A percentile compares a stretch with the other conserved stretches of the same genome.
Conservation (phyloP, 768 basidiomycete genomes). For the Dictyophora rubrovolvata region DNA sequence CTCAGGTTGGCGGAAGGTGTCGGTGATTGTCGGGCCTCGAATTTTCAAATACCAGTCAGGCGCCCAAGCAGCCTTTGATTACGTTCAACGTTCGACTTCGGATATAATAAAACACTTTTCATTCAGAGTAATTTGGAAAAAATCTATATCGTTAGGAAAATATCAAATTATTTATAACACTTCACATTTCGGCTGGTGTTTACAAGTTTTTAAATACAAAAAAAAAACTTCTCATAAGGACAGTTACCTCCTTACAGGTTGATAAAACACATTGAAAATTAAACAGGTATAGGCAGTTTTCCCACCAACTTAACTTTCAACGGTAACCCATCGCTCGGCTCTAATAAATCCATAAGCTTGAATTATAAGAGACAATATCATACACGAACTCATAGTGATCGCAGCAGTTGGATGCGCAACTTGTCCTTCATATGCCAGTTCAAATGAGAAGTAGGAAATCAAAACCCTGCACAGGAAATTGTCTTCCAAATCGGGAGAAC, state of each 20-base stretch:
- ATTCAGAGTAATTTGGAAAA: no score
- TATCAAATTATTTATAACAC: no score
- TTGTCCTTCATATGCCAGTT: slow-evolving; percentile 33
- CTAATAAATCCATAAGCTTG: neutral
- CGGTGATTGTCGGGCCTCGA: no score
- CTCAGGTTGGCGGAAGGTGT: no score
- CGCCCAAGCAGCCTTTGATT: no score
- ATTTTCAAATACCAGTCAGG: no score
- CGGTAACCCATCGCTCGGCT: slow-evolving; percentile 17
- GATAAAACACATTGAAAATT: neutral
- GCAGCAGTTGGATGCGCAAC: slow-evolving; percentile 32
- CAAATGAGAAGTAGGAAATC: slow-evolving; percentile 35
- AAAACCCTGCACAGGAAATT: slow-evolving; percentile 20
- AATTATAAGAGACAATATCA: neutral
- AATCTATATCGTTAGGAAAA: no score
- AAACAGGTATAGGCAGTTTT: neutral
- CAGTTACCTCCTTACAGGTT: neutral
- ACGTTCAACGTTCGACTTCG: no score
- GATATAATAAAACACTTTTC: no score
- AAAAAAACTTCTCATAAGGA: neutral
- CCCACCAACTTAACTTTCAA: slow-evolving; percentile 13
- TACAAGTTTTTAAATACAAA: no score
- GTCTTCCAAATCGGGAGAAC: neutral
- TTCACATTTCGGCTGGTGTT: no score
- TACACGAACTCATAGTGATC: slow-evolving; percentile 35